A percentile compares a stretch with the other conserved stretches of the same genome.
Conservation (phyloP, 140 eudicot species). For the Erigeron philadelphicus region DNA sequence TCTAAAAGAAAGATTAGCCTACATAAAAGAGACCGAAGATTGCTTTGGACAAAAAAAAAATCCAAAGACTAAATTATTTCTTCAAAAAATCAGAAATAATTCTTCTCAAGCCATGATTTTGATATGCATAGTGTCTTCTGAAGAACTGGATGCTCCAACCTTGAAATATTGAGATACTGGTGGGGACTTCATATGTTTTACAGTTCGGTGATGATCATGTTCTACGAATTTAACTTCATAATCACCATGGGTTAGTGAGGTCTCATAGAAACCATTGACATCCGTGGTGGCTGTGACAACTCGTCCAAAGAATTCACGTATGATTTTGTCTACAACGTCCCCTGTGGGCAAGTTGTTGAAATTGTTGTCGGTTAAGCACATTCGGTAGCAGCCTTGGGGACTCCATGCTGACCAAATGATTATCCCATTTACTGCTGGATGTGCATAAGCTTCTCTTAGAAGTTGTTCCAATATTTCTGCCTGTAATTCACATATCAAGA, state of each 20-base stretch:
- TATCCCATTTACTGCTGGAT: constrained; percentile 51
- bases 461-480: constrained; percentile 44
- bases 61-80: background rate
- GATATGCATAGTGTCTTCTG: constrained; percentile 15
- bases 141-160: constrained; percentile 21
- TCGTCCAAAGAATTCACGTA: constrained; percentile 12
- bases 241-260: constrained; percentile 49
- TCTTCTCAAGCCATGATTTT: constrained; percentile 10
- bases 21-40: background rate
- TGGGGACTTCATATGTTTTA: background rate
- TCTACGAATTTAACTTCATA: constrained; percentile 36
- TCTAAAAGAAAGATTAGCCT: no score
- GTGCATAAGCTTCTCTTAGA: constrained; percentile 51
- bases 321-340: constrained; percentile 49
- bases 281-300: constrained; percentile 34
- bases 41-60: background rate
- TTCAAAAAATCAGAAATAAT: background rate
- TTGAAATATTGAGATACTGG: constrained; percentile 13
- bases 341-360: constrained; percentile 60
- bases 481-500: constrained; percentile 29
- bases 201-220: background rate
- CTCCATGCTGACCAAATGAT: constrained; percentile 54
- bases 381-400: constrained; percentile 47
- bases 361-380: constrained; percentile 65
- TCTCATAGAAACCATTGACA: constrained; percentile 39